Conservation (phyloP, 305 asterid species). For the Solanum aculeatissimum region DNA sequence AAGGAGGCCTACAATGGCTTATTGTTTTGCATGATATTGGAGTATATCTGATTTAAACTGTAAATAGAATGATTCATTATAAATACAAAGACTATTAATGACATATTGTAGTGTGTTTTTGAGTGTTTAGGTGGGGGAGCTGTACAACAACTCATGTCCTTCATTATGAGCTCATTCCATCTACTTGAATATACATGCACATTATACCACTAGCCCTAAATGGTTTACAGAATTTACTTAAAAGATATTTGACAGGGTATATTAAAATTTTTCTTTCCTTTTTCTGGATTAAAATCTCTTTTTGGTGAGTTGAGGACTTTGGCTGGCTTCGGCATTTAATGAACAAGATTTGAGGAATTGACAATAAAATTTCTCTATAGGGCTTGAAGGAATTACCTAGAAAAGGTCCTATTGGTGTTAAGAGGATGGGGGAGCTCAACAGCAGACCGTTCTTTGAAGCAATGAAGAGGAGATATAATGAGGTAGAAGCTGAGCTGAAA, state of each 20-base stretch:
- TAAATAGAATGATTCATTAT: not conserved
- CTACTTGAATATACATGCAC: not conserved
- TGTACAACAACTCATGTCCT: not conserved
- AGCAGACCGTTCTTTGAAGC: slow-evolving; percentile 63
- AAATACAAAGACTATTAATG: not conserved
- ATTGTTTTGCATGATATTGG: not conserved
- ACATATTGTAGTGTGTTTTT: not conserved
- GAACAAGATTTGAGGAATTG: not conserved
- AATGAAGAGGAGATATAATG: slow-evolving; percentile 67
- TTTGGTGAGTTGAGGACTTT: not conserved
- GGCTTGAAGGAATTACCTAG: slow-evolving; percentile 50
- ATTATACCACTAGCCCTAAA: not conserved
- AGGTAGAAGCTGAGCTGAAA: slow-evolving; percentile 64
- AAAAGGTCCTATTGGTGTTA: slow-evolving; percentile 45
- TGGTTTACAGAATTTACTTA: not conserved
- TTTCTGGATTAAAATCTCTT: not conserved
- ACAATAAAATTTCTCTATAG: slow-evolving; percentile 10
- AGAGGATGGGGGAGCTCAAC: slow-evolving; percentile 93
- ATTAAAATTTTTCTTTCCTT: not conserved
- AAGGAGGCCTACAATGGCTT: not conserved
- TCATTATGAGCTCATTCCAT: not conserved
- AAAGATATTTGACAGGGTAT: not conserved
- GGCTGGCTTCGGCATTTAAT: not conserved
- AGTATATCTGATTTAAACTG: not conserved
- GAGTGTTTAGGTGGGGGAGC: not conserved